These are phyloP conservation scores for Calamus simplicifolius DNA, from an alignment of 176 grass and related monocot species.

Conservation along the genomic window DNA sequence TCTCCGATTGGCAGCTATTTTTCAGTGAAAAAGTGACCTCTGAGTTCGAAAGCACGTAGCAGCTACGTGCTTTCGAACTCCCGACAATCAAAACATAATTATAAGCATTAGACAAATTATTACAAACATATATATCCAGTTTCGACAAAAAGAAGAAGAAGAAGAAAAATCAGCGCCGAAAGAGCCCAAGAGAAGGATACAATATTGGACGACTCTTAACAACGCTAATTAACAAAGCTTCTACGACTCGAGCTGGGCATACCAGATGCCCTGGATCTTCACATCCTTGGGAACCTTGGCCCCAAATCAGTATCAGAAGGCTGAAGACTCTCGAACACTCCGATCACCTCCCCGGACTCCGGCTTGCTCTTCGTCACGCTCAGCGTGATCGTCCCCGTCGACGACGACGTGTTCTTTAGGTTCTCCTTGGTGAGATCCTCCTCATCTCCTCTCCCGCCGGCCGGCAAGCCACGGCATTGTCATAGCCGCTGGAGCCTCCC, in stretches of 20 bases:
- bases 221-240: no score
- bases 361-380: constrained; percentile 69
- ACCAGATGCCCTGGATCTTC: constrained; percentile 89
- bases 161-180: no score
- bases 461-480: constrained; percentile 77
- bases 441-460: constrained; percentile 81
- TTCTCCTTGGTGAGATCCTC: constrained; percentile 85
- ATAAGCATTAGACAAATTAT: no score
- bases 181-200: no score
- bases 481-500: constrained; percentile 68
- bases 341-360: constrained; percentile 63
- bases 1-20: no score
- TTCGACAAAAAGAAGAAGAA: no score
- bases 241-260: constrained; percentile 50
- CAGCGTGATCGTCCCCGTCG: constrained; percentile 60
- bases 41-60: no score
- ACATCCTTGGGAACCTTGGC: constrained; percentile 83
- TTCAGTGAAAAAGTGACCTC: no score
- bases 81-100: no score
- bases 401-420: constrained; percentile 52
- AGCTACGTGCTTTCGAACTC: no score
- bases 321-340: constrained; percentile 83
- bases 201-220: no score
- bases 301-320: constrained; percentile 73
- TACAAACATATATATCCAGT: no score